phyloP scores from a whole-genome alignment of 177 flowering plant species.

The Telopea speciosissima region DNA sequence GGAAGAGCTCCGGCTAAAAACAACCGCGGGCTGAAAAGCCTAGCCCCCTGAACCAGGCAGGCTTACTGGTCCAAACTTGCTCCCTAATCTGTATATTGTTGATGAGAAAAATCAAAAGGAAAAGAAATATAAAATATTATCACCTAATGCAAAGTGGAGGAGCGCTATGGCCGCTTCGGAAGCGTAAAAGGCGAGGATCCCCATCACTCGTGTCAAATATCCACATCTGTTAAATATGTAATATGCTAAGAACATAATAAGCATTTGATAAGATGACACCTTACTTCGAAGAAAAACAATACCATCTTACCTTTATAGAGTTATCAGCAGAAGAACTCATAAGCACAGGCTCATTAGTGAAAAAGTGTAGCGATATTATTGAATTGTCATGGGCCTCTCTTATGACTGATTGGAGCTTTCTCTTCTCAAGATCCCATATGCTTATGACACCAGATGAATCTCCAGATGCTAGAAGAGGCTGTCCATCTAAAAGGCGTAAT shows the following conservation, averaged over 20 bases:
- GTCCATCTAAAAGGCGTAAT: slow-evolving; percentile 53
- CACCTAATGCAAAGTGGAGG: slow-evolving; percentile 92
- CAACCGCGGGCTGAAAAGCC: no score
- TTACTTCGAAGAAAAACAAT: background rate
- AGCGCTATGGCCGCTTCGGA: slow-evolving; percentile 96
- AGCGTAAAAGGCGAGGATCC: slow-evolving; percentile 87
- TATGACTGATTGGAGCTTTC: slow-evolving; percentile 82
- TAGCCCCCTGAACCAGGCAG: no score
- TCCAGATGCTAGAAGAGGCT: slow-evolving; percentile 94
- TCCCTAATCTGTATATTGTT: no score
- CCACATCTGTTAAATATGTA: slow-evolving; percentile 66
- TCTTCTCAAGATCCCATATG: slow-evolving; percentile 97
- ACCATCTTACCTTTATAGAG: slow-evolving; percentile 72
- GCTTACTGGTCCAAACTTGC: no score
- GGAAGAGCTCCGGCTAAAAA: no score
- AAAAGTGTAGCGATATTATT: slow-evolving; percentile 76
- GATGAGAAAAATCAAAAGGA: background rate
- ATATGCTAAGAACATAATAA: background rate
- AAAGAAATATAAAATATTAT: background rate
- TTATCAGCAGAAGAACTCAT: slow-evolving; percentile 93
- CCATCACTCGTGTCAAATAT: slow-evolving; percentile 94
- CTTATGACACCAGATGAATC: slow-evolving; percentile 95
- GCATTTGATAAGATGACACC: background rate
- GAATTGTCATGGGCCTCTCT: slow-evolving; percentile 88
- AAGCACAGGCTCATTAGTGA: slow-evolving; percentile 91